Conservation (phyloP, 2,329 filamentous ascomycete genomes). For the Xylaria sp. region DNA sequence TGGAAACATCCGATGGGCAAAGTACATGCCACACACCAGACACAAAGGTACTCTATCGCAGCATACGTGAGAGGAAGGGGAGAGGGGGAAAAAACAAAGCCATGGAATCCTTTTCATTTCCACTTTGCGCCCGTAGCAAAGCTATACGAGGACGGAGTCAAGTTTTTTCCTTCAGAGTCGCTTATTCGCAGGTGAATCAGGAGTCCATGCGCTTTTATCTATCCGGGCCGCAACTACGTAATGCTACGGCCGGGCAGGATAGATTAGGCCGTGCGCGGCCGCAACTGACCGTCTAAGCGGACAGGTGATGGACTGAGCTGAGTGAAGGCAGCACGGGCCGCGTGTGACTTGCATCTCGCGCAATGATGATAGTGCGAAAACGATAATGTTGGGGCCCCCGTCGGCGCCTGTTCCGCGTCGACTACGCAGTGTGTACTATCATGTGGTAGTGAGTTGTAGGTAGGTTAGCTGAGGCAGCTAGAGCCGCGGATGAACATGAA, state of each 20-base stretch:
- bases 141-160: not conserved
- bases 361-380: conserved; percentile 10
- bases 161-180: no score
- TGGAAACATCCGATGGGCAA: not conserved
- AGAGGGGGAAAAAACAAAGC: not conserved
- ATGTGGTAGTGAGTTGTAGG: no score
- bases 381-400: conserved; percentile 9
- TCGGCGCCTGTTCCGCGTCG: conserved; percentile 12
- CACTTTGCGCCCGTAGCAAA: not conserved
- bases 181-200: no score
- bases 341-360: conserved; percentile 10
- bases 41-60: no score
- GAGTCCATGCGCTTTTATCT: no score
- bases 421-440: no score
- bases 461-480: no score
- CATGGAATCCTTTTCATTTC: not conserved
- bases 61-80: no score
- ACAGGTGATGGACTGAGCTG: not conserved
- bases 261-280: no score
- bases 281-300: no score
- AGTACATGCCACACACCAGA: no score
- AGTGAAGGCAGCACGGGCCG: conserved; percentile 9
- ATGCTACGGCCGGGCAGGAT: not conserved
- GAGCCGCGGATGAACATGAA: no score
- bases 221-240: not conserved